Conservation (phyloP, 2,329 filamentous ascomycete genomes). For the Colletotrichum sp. region DNA sequence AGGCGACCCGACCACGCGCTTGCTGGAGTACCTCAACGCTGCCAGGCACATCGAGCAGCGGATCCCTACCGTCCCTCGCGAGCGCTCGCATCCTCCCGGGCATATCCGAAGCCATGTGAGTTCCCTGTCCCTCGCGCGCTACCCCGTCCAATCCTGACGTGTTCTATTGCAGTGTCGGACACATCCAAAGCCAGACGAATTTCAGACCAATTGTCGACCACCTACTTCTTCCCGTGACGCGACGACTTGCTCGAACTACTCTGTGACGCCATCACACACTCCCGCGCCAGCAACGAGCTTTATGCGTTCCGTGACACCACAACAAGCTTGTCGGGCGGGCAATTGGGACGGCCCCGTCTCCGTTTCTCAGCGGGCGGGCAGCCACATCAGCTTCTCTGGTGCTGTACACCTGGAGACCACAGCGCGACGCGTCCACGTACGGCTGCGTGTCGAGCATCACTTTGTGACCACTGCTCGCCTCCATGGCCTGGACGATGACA, state of each 20-base stretch:
- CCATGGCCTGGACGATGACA: not conserved
- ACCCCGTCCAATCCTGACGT: not conserved
- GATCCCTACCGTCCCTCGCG: not conserved
- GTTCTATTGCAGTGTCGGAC: not conserved
- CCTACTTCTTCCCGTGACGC: not conserved
- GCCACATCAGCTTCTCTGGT: not conserved
- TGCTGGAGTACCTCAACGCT: not conserved
- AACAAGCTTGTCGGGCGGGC: not conserved
- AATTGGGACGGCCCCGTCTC: not conserved
- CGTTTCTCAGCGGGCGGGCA: not conserved
- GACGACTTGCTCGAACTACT: not conserved
- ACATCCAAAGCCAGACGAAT: not conserved
- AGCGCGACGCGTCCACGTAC: not conserved
- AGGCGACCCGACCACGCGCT: not conserved
- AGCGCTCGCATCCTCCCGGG: not conserved
- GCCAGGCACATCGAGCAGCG: not conserved
- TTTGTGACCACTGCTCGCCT: not conserved
- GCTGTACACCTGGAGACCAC: not conserved
- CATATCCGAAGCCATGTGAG: not conserved
- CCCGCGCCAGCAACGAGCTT: not conserved
- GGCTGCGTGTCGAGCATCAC: not conserved
- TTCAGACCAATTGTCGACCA: not conserved
- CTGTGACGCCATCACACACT: not conserved
- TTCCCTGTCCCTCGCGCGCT: not conserved
- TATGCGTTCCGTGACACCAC: not conserved